Evolutionary conservation across 2,329 filamentous ascomycete genomes (phyloP), one percentile per base, ranked within the genome.

Genomic region (Paramyrothecium roridum): DNA sequence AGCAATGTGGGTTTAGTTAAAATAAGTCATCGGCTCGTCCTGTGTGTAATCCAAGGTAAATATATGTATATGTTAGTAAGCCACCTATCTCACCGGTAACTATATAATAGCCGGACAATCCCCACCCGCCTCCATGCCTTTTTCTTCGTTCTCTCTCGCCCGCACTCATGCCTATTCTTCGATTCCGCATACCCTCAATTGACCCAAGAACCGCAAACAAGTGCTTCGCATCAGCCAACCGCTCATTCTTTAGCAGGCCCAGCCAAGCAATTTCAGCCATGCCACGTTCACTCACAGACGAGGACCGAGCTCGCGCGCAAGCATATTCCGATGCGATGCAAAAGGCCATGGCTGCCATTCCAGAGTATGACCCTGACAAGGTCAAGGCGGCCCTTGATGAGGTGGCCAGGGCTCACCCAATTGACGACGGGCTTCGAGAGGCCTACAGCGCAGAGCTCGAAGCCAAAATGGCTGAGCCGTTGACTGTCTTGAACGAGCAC

Each of bases 231-330:
- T 48, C 46, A 48, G 46, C 46, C 46, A 48, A 48, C 46, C 17
- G 46, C 46, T 48, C 46, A 48, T 21, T 48, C 8, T 10, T 48
- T 48, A 48, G 8, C n/a, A 8, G 46, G 19, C 21, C 46, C 46
- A 48, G 8, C 46, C 46, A 48, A 19, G 46, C 46, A 48, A 19
- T 48, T 19, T 48, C 46, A 48, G 46, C 46, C 46, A 48, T 48
- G 46, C 46, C 46, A 48, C 46, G 46, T 19, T 19, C 46, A 48
- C 46, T 48, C 46, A 48, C 46, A 48, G 46, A 48, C 20, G 46
- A 48, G 46, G 46, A 48, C 46, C 46, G 20, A 48, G 46, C 46
- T 48, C 46, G 46, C 46, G 46, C 46, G 46, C 46, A 48, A 48
- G 46, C 46, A 21, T 48, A 48, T 48, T 48, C 20, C 8, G 46